A percentile compares a stretch with the other conserved stretches of the same genome.
Evolutionary conservation across 345 rosid species (phyloP).

Genomic region (Populus deltoides): DNA sequence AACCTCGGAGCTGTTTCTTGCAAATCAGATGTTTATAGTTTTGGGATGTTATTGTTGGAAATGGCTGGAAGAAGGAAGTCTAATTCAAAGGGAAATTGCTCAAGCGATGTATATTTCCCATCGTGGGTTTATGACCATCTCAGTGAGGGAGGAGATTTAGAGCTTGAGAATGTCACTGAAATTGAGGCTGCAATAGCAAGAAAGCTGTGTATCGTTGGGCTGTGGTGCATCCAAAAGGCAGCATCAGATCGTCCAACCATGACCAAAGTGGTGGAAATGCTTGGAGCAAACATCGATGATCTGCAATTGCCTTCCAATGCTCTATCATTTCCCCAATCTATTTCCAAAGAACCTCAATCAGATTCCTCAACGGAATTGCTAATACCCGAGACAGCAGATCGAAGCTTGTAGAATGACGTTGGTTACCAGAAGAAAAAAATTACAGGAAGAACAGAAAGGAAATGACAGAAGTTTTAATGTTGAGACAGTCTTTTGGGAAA

Average conservation of each 20-base stretch:
- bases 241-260: slow-evolving; percentile 37
- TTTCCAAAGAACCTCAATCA: slow-evolving; percentile 2
- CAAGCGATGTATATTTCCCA: slow-evolving; percentile 4
- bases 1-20: slow-evolving; percentile 17
- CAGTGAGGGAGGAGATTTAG: slow-evolving; percentile 21
- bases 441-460: neutral
- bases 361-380: slow-evolving; percentile 23
- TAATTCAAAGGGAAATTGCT: neutral
- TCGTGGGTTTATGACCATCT: slow-evolving; percentile 27
- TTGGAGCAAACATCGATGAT: slow-evolving; percentile 18
- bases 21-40: slow-evolving; percentile 33
- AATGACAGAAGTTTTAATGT: neutral
- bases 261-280: slow-evolving; percentile 37
- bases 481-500: neutral
- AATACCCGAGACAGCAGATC: slow-evolving; percentile 17
- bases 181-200: slow-evolving; percentile 21
- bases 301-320: slow-evolving; percentile 36
- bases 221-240: slow-evolving; percentile 38
- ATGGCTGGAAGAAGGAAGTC: slow-evolving; percentile 13
- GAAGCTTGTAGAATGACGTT: slow-evolving; percentile 4
- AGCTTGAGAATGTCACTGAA: slow-evolving; percentile 18
- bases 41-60: slow-evolving; percentile 30
- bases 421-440: neutral
- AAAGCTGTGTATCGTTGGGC: slow-evolving; percentile 33
- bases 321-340: slow-evolving; percentile 15